Percentiles rank a stretch among this genome's conserved stretches.
phyloP scores from a whole-genome alignment of 2,329 filamentous ascomycete species.

The Plenodomus biglobosus region DNA sequence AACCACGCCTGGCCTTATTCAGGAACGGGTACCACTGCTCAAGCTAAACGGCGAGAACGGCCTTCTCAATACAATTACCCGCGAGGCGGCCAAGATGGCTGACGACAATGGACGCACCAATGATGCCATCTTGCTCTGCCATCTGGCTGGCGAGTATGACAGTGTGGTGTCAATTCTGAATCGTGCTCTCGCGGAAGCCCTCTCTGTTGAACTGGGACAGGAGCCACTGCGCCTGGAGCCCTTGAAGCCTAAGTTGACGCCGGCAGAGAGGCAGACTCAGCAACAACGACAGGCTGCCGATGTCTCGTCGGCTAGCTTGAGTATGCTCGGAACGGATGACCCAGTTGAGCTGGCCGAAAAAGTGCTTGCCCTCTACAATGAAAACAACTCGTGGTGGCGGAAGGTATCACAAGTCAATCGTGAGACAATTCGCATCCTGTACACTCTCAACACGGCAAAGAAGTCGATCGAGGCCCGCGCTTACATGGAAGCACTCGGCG shows the following conservation, averaged over 20 bases:
- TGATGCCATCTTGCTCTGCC: conserved; percentile 91
- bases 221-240: conserved; percentile 77
- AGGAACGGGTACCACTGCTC: conserved; percentile 80
- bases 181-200: conserved; percentile 83
- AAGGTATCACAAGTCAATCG: conserved; percentile 61
- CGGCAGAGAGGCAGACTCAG: conserved; percentile 36
- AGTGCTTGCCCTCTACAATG: conserved; percentile 64
- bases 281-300: conserved; percentile 21
- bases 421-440: conserved; percentile 60
- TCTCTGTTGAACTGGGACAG: conserved; percentile 82
- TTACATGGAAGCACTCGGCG: conserved; percentile 65
- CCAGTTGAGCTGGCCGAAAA: conserved; percentile 64
- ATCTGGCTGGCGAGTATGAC: conserved; percentile 93
- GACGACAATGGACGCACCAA: conserved; percentile 93
- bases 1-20: conserved; percentile 82
- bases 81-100: conserved; percentile 87
- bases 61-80: conserved; percentile 87
- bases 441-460: conserved; percentile 64
- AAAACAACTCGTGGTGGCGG: conserved; percentile 61
- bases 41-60: conserved; percentile 76
- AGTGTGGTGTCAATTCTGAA: conserved; percentile 90
- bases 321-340: conserved; percentile 68
- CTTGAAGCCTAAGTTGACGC: conserved; percentile 66
- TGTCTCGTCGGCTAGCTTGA: conserved; percentile 54
- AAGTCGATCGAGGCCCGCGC: conserved; percentile 58